Evolutionary conservation across 2,329 filamentous ascomycete genomes (phyloP), one percentile per base, ranked within the genome.

Genomic region (Epichloe gansuensis): DNA sequence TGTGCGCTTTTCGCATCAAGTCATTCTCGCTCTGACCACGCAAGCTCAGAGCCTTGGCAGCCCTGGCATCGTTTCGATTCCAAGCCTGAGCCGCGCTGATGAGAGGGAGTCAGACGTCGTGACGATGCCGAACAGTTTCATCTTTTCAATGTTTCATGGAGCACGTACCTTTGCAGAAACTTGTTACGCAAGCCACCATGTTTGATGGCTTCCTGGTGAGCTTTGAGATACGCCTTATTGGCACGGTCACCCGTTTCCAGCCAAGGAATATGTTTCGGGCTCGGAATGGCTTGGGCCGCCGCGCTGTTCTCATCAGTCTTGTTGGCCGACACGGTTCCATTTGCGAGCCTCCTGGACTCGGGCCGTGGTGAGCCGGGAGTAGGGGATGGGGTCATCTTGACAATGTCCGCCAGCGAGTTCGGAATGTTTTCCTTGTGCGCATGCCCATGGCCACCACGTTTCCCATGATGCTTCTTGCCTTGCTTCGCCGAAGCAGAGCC

Each of bases 1-100:
- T 85, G 64, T 98, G 93, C 45, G 90, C 91, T 72, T 95, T 94
- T 57, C 90, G 83, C 93, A 98, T 98, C 39, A 94, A 77, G 59
- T 95, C 89, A 62, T 98, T 97, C 71, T 98, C 93, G 60, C 88
- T 93, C 69, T 97, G 93, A 12, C 93, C 93, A 34, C 93, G 85
- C 45, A 97, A 80, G 61, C 89, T 95, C 48, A 97, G 78, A 35
- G 91, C 91, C 72, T 97, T 97, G 55, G 93, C 93, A 17, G 93
- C 91, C 56, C 93, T 84, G 41, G 93, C 91, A 66, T 98, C 93
- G 62, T 96, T 97, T 53, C 93, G 86, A 66, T 97, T 96, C 91
- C 93, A 98, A 23, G 93, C 93, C 76, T 97, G 91, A 8, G 91
- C 91, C 58, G 93, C 93, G 67, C 90, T 94, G 56, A 7, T 25